Evolutionary conservation across 2,329 filamentous ascomycete species (phyloP).

Genomic region (Fusarium torulosum): DNA sequence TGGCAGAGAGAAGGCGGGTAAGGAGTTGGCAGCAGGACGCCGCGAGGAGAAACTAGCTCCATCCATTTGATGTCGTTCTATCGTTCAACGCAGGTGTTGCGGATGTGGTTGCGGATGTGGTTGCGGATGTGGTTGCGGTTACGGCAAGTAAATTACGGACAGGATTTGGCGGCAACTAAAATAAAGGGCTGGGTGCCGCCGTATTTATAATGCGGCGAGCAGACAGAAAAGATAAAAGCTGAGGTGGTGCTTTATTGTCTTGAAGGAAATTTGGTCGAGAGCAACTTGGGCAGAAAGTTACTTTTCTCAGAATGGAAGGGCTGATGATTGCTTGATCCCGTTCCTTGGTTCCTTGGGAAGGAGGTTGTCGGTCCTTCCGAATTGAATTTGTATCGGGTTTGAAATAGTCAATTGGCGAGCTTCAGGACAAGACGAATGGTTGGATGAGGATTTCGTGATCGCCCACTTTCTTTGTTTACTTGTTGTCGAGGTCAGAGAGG

Average conservation of each 20-base stretch:
- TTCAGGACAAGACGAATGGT: constrained; percentile 30
- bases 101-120: too few relatives aligned
- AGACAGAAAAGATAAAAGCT: too few relatives aligned
- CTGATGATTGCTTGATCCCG: neutral
- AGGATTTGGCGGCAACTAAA: too few relatives aligned
- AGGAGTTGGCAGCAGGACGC: constrained; percentile 51
- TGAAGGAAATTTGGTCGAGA: too few relatives aligned
- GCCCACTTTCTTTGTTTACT: constrained; percentile 11
- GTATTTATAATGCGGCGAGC: too few relatives aligned
- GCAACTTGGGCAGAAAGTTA: neutral
- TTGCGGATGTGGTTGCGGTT: neutral
- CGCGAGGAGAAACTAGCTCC: constrained; percentile 52
- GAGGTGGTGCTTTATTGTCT: too few relatives aligned
- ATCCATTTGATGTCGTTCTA: constrained; percentile 43
- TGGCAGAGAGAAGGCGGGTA: constrained; percentile 55
- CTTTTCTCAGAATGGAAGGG: neutral
- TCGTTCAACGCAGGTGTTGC: neutral
- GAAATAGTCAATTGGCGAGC: constrained; percentile 22
- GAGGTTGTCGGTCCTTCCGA: neutral
- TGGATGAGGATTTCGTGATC: constrained; percentile 20
- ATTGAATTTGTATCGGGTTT: constrained; percentile 12
- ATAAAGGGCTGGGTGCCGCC: too few relatives aligned
- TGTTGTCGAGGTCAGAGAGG: neutral
- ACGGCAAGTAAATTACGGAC: neutral
- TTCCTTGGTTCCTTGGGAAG: neutral